These are phyloP conservation scores for Lyophyllum decastes DNA, from an alignment of 768 basidiomycete genomes.

Conservation along the genomic window DNA sequence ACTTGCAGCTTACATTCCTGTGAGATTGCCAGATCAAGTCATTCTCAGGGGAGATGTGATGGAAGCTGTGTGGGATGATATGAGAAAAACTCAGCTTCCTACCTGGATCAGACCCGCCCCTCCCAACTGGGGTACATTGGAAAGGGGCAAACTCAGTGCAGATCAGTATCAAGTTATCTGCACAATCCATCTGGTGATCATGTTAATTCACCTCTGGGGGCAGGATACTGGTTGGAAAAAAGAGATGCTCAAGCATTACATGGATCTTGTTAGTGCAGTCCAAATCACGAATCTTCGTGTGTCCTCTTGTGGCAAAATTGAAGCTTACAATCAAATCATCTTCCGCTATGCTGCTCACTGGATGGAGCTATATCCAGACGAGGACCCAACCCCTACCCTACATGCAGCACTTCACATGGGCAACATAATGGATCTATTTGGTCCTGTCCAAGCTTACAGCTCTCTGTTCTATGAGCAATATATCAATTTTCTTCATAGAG, in stretches of 20 bases:
- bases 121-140: constrained; percentile 18
- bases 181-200: constrained; percentile 27
- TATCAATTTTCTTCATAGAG: constrained; percentile 21
- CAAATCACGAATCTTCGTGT: constrained; percentile 17
- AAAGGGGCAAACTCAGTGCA: constrained; percentile 28
- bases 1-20: constrained; percentile 4
- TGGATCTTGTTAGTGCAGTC: constrained; percentile 28
- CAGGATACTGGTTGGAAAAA: constrained; percentile 11
- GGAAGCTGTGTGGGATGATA: constrained; percentile 19
- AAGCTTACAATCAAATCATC: constrained; percentile 12
- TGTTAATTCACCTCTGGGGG: constrained; percentile 36
- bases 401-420: constrained; percentile 33
- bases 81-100: no score
- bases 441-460: constrained; percentile 25
- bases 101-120: constrained; percentile 15
- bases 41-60: constrained; percentile 32
- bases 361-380: constrained; percentile 21
- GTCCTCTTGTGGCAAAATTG: constrained; percentile 9
- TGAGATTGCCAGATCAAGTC: neutral
- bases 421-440: constrained; percentile 24
- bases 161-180: constrained; percentile 32
- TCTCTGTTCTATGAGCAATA: constrained; percentile 18
- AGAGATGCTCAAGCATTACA: constrained; percentile 28
- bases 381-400: constrained; percentile 26
- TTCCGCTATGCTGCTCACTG: constrained; percentile 20